phyloP scores from a whole-genome alignment of 345 rosid species.

The Syzygium jambos region DNA sequence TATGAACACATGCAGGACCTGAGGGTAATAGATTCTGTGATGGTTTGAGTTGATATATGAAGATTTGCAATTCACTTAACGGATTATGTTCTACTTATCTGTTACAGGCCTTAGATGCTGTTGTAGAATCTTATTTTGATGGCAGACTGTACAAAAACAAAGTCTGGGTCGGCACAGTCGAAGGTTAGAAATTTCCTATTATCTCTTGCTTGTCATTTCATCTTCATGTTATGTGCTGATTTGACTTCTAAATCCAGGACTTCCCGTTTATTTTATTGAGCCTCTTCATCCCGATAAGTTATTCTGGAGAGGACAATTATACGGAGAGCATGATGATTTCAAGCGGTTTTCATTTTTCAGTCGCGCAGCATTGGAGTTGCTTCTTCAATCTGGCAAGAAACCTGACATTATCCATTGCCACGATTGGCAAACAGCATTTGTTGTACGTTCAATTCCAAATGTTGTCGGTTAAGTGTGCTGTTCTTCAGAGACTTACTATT shows the following conservation, averaged over 20 bases:
- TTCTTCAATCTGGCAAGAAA: conserved; percentile 82
- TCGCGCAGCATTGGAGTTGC: conserved; percentile 92
- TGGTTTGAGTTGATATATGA: neutral
- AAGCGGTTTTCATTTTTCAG: conserved; percentile 90
- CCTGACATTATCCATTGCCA: conserved; percentile 98
- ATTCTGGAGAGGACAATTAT: conserved; percentile 92
- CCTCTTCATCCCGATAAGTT: conserved; percentile 93
- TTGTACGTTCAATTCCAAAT: conserved; percentile 38
- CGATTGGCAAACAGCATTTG: conserved; percentile 99
- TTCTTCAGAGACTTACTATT: neutral
- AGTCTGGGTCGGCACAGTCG: conserved; percentile 88
- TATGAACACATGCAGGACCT: conserved; percentile 60
- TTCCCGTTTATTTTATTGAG: conserved; percentile 93
- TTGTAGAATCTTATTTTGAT: conserved; percentile 80
- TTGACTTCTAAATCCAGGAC: conserved; percentile 45
- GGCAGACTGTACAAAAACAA: conserved; percentile 78
- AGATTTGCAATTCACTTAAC: neutral
- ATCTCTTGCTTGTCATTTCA: conserved; percentile 1
- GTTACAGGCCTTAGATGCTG: conserved; percentile 72
- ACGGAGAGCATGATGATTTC: conserved; percentile 95
- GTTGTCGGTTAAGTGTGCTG: neutral
- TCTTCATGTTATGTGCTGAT: conserved; percentile 18
- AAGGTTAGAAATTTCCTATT: conserved; percentile 37
- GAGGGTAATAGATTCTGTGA: conserved; percentile 41
- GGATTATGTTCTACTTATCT: neutral